A percentile compares a stretch with the other conserved stretches of the same genome.
phyloP scores from a whole-genome alignment of 352 stramenopile species.

The Pythium inflatum region DNA sequence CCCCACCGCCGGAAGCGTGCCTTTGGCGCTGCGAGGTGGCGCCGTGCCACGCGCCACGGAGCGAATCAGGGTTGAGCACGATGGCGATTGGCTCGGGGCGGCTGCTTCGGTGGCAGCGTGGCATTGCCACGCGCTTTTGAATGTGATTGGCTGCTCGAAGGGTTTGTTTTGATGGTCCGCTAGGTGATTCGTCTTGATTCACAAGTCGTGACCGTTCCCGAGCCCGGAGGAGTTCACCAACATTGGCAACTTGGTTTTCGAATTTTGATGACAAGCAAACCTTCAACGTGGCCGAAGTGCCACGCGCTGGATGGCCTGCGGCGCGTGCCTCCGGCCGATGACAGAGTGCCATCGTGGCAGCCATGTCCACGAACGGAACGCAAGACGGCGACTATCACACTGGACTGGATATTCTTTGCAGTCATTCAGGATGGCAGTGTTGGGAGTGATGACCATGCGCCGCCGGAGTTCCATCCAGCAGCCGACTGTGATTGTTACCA shows the following conservation, averaged over 20 bases:
- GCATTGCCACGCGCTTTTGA: not conserved
- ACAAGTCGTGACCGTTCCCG: too few species aligned
- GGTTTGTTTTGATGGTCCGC: slow-evolving; percentile 15
- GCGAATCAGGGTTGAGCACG: slow-evolving; percentile 7
- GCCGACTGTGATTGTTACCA: too few species aligned
- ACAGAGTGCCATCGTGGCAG: too few species aligned
- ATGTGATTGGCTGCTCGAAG: slow-evolving; percentile 22
- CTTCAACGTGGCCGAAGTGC: slow-evolving; percentile 24
- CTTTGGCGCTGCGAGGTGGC: not conserved
- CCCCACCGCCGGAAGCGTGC: slow-evolving; percentile 29
- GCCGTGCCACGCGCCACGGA: not conserved
- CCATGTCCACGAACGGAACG: too few species aligned
- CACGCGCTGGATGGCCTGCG: not conserved
- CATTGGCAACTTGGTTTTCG: slow-evolving; percentile 8
- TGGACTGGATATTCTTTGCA: too few species aligned
- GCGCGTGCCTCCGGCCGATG: slow-evolving; percentile 18
- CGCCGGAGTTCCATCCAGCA: too few species aligned
- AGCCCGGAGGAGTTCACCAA: too few species aligned
- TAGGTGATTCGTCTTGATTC: too few species aligned
- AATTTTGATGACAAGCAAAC: not conserved
- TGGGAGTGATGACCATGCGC: too few species aligned
- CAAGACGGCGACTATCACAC: too few species aligned
- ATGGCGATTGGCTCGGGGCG: slow-evolving; percentile 12
- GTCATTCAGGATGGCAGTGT: too few species aligned
- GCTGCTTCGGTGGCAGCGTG: not conserved